phyloP scores from a whole-genome alignment of 768 basidiomycete species.

The Galerina sulciceps region DNA sequence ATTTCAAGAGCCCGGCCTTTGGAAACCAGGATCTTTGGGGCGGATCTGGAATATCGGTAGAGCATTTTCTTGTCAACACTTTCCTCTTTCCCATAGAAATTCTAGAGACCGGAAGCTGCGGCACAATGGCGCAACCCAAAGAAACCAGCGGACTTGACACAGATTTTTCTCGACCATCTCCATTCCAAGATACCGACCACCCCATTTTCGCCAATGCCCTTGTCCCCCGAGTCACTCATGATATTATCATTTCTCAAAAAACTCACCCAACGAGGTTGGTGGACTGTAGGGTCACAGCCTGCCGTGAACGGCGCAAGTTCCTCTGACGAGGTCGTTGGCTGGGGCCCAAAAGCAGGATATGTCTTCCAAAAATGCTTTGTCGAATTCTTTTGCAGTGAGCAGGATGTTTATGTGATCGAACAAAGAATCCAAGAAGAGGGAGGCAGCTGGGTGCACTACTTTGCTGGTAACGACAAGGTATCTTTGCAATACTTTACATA shows the following conservation, averaged over 20 bases:
- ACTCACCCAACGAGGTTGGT: conserved; percentile 82
- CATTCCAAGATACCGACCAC: conserved; percentile 73
- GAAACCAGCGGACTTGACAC: conserved; percentile 68
- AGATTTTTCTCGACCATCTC: conserved; percentile 82
- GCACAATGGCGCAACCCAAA: conserved; percentile 79
- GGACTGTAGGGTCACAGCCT: conserved; percentile 98
- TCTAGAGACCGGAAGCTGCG: conserved; percentile 65
- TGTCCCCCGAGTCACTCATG: conserved; percentile 79
- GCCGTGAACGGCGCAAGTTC: conserved; percentile 83
- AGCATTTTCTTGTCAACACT: conserved; percentile 14
- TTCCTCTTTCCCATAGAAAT: neutral
- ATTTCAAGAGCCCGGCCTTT: conserved; percentile 96
- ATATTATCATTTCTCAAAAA: conserved; percentile 80
- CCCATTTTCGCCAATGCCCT: conserved; percentile 85
- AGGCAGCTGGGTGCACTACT: conserved; percentile 77
- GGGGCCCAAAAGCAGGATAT: conserved; percentile 92
- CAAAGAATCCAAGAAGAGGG: conserved; percentile 56
- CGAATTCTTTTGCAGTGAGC: conserved; percentile 85
- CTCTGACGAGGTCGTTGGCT: conserved; percentile 81
- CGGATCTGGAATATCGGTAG: conserved; percentile 62
- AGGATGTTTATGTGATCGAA: conserved; percentile 64
- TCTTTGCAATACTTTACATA: conserved; percentile 12
- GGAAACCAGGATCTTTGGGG: conserved; percentile 84
- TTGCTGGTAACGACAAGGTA: conserved; percentile 82
- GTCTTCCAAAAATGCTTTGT: conserved; percentile 98